Evolutionary conservation across 306 rosid genomes (phyloP).

Genomic region (Pterocarpus macrocarpus): DNA sequence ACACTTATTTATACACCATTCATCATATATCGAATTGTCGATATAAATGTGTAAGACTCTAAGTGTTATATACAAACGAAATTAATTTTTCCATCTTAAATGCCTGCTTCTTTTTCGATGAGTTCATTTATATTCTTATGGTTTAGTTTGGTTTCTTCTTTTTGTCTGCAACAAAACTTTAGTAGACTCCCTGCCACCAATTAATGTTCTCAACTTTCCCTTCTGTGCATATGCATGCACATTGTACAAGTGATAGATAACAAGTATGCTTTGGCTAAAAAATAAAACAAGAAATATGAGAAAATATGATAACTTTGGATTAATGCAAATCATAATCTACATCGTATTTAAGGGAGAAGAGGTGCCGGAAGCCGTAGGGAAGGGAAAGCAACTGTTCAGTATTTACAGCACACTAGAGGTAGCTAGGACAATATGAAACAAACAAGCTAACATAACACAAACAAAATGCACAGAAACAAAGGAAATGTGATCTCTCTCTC

Average conservation of each 20-base stretch:
- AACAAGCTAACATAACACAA: conserved; percentile 38
- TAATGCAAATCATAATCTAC: background rate
- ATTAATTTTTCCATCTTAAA: too few relatives aligned
- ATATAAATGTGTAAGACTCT: too few relatives aligned
- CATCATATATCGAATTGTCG: too few relatives aligned
- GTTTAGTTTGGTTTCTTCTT: conserved; percentile 35
- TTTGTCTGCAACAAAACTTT: conserved; percentile 47
- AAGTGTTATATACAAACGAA: too few relatives aligned
- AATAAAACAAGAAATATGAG: background rate
- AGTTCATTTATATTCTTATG: conserved; percentile 19
- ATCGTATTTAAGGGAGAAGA: conserved; percentile 7
- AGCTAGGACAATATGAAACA: conserved; percentile 37
- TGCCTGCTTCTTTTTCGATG: background rate
- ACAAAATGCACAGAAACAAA: conserved; percentile 3
- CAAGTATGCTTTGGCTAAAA: conserved; percentile 26
- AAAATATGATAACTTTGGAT: conserved; percentile 25
- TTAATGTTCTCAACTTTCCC: conserved; percentile 38
- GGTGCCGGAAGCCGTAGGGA: conserved; percentile 2
- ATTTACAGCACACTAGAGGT: conserved; percentile 39
- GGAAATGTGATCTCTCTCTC: background rate
- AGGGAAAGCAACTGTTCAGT: conserved; percentile 24
- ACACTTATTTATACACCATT: too few relatives aligned
- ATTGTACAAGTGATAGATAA: background rate
- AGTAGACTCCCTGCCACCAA: conserved; percentile 48
- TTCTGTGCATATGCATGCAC: conserved; percentile 49